phyloP scores from a whole-genome alignment of 2,329 filamentous ascomycete genomes.

The Davidsoniella eucalypti region DNA sequence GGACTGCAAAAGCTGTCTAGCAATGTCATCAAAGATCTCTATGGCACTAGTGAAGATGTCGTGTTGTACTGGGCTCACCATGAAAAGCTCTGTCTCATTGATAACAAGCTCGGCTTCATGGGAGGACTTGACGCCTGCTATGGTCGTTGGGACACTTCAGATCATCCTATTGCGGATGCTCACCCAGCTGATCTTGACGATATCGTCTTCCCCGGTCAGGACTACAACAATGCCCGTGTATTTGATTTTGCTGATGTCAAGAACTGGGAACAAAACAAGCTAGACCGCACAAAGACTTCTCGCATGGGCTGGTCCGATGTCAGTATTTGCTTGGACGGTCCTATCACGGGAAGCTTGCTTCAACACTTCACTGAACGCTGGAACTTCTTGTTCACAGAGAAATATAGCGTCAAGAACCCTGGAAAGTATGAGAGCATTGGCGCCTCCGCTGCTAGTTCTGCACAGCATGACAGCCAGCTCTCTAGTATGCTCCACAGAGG shows the following conservation, averaged over 20 bases:
- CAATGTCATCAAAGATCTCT: conserved; percentile 61
- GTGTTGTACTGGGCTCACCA: conserved; percentile 89
- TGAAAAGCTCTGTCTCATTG: conserved; percentile 74
- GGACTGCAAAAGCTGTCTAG: conserved; percentile 47
- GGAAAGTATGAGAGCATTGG: conserved; percentile 30
- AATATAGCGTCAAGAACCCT: conserved; percentile 44
- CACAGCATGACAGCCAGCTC: conserved; percentile 1
- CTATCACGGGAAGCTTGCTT: conserved; percentile 56
- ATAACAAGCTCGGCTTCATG: conserved; percentile 74
- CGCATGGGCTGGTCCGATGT: conserved; percentile 92
- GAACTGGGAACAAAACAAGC: conserved; percentile 72
- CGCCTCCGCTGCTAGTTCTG: background rate
- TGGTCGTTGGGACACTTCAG: conserved; percentile 61
- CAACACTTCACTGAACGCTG: conserved; percentile 73
- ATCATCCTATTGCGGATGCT: conserved; percentile 66
- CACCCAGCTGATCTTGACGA: conserved; percentile 62
- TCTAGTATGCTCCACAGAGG: conserved; percentile 9
- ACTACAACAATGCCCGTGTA: conserved; percentile 79
- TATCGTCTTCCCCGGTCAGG: conserved; percentile 75
- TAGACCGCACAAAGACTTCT: conserved; percentile 62
- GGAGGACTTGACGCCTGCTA: conserved; percentile 79
- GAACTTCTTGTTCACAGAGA: conserved; percentile 79
- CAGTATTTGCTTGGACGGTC: conserved; percentile 57
- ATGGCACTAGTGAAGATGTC: conserved; percentile 65
- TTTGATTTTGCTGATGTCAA: conserved; percentile 66